Evolutionary conservation across 2,329 filamentous ascomycete genomes (phyloP).

Genomic region (Daldinia sp.): DNA sequence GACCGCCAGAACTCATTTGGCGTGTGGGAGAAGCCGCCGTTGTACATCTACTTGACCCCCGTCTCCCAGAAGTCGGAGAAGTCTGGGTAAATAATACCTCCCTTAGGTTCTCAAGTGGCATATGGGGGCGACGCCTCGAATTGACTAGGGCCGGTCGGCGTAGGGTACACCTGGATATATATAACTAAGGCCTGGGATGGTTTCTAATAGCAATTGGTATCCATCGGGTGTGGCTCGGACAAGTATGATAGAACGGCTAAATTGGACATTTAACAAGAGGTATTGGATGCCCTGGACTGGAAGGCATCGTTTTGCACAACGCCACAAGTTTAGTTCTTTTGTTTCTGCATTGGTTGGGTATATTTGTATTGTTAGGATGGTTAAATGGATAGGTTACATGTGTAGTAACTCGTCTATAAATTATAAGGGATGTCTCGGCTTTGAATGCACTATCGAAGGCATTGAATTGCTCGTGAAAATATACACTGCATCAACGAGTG

Average conservation of each 20-base stretch:
- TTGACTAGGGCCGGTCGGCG: not conserved
- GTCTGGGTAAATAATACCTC: not conserved
- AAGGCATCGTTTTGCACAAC: not conserved
- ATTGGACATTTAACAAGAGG: not conserved
- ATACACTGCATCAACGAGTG: not conserved
- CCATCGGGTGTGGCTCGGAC: no score
- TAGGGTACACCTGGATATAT: not conserved
- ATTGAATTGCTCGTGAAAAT: no score
- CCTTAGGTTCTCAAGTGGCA: no score
- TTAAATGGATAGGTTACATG: not conserved
- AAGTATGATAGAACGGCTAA: no score
- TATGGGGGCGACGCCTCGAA: not conserved
- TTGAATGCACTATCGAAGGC: not conserved
- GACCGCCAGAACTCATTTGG: conserved; percentile 54
- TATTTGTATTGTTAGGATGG: not conserved
- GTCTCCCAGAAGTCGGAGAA: conserved; percentile 20
- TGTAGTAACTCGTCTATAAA: not conserved
- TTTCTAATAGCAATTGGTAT: no score
- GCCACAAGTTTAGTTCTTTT: not conserved
- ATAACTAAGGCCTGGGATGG: no score
- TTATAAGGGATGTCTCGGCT: not conserved
- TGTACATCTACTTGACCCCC: conserved; percentile 54
- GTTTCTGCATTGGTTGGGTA: not conserved
- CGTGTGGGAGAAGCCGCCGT: conserved; percentile 56
- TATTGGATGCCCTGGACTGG: not conserved